Percentiles rank a stretch among this genome's conserved stretches.
phyloP scores from a whole-genome alignment of 495 filamentous ascomycete species.

The Xylaria longipes region DNA sequence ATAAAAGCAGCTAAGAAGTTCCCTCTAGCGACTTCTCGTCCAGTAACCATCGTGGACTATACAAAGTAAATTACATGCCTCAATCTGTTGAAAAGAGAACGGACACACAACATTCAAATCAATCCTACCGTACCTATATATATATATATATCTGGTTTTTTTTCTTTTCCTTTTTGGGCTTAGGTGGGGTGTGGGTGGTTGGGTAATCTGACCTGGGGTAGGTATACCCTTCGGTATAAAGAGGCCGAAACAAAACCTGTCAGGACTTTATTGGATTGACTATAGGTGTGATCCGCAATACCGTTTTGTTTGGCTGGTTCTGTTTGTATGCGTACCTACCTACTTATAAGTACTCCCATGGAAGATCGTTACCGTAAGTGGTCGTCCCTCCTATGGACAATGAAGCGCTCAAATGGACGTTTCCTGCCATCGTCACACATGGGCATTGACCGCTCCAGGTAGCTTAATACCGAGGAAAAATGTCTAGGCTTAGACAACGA shows the following conservation, averaged over 20 bases:
- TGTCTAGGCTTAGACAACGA: not conserved
- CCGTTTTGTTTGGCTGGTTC: not conserved
- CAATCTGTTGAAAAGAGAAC: not conserved
- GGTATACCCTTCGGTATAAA: too few species aligned
- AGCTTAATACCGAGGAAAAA: not conserved
- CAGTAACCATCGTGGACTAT: not conserved
- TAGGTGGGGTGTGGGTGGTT: too few species aligned
- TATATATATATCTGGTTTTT: too few species aligned
- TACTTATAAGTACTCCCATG: too few species aligned
- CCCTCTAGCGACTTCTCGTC: not conserved
- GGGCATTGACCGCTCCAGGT: slow-evolving; percentile 8
- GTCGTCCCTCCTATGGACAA: not conserved
- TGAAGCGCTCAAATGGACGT: not conserved
- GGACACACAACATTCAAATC: not conserved
- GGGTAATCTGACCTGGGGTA: too few species aligned
- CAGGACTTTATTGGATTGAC: not conserved
- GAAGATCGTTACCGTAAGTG: slow-evolving; percentile 5
- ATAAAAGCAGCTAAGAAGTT: not conserved
- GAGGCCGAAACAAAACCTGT: not conserved
- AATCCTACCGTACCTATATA: not conserved
- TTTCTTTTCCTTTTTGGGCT: too few species aligned
- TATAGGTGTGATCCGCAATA: not conserved
- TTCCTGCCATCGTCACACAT: not conserved
- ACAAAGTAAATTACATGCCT: not conserved
- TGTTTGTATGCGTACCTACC: not conserved